Evolutionary conservation across 2,329 filamentous ascomycete genomes (phyloP).

Genomic region (Xylaria multiplex): DNA sequence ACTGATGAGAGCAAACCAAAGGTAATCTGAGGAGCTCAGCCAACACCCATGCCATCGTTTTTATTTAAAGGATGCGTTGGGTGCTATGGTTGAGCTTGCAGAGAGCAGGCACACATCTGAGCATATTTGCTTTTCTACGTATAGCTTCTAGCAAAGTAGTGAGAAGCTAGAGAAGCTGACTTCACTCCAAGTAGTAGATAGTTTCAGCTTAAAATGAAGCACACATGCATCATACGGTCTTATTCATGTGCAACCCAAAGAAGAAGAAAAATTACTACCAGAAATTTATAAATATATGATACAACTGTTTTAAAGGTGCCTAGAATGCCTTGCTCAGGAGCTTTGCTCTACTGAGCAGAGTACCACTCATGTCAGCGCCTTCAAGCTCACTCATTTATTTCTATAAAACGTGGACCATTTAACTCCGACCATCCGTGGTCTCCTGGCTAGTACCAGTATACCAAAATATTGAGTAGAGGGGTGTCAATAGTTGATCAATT

Average conservation of each 20-base stretch:
- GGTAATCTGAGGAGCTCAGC: slow-evolving; percentile 50
- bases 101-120: slow-evolving; percentile 46
- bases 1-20: slow-evolving; percentile 45
- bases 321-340: too few relatives aligned
- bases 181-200: neutral
- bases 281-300: too few relatives aligned
- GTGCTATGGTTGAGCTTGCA: slow-evolving; percentile 47
- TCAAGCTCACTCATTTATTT: too few relatives aligned
- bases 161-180: slow-evolving; percentile 24
- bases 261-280: too few relatives aligned
- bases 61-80: slow-evolving; percentile 14
- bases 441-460: neutral
- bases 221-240: too few relatives aligned
- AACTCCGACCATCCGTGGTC: neutral
- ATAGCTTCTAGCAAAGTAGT: neutral
- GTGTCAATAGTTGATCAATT: neutral
- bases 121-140: slow-evolving; percentile 19
- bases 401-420: too few relatives aligned
- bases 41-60: slow-evolving; percentile 33
- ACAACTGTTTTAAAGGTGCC: too few relatives aligned
- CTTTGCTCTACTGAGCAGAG: too few relatives aligned
- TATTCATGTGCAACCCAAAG: too few relatives aligned
- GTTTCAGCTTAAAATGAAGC: too few relatives aligned
- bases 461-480: neutral
- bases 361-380: too few relatives aligned